A percentile compares a stretch with the other conserved stretches of the same genome.
Evolutionary conservation across 2,329 filamentous ascomycete genomes (phyloP).

Genomic region (Penicillium brasilianum): DNA sequence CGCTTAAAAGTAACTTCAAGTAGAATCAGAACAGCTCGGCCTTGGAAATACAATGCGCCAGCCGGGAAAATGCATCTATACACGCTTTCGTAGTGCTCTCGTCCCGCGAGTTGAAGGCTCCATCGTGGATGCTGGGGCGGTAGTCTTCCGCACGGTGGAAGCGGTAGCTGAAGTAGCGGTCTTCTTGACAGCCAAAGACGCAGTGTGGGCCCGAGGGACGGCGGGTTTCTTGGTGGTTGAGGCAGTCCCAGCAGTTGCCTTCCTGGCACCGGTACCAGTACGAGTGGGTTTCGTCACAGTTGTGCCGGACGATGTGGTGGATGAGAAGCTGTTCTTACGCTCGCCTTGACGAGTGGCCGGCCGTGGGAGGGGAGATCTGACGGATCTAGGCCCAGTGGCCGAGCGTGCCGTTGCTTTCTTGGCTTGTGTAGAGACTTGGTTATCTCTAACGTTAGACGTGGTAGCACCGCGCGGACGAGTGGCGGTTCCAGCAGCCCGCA

Average conservation of each 20-base stretch:
- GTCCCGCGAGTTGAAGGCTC: conserved; percentile 43
- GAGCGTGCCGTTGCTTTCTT: conserved; percentile 40
- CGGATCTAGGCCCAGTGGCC: conserved; percentile 36
- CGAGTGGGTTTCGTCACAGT: conserved; percentile 43
- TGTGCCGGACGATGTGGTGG: conserved; percentile 45
- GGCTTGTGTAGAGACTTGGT: conserved; percentile 34
- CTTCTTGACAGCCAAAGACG: conserved; percentile 44
- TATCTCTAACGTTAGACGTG: conserved; percentile 35
- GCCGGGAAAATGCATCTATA: conserved; percentile 26
- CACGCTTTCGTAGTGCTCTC: conserved; percentile 49
- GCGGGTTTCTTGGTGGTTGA: conserved; percentile 39
- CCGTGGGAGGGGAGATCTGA: conserved; percentile 39
- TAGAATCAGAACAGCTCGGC: conserved; percentile 1
- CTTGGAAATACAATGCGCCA: background rate
- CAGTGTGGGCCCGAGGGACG: conserved; percentile 36
- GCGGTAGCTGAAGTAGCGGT: conserved; percentile 35
- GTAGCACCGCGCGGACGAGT: conserved; percentile 32
- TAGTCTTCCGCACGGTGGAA: conserved; percentile 37
- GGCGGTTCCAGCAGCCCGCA: conserved; percentile 38
- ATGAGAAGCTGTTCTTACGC: conserved; percentile 45
- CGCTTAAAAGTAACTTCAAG: conserved; percentile 9
- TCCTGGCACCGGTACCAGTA: conserved; percentile 36
- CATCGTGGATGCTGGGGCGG: conserved; percentile 32
- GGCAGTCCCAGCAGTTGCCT: conserved; percentile 35
- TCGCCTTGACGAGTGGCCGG: conserved; percentile 48